Base-by-base conservation (phyloP, 1,284 basidiomycete species). In the Papiliotrema flavescens region DNA sequence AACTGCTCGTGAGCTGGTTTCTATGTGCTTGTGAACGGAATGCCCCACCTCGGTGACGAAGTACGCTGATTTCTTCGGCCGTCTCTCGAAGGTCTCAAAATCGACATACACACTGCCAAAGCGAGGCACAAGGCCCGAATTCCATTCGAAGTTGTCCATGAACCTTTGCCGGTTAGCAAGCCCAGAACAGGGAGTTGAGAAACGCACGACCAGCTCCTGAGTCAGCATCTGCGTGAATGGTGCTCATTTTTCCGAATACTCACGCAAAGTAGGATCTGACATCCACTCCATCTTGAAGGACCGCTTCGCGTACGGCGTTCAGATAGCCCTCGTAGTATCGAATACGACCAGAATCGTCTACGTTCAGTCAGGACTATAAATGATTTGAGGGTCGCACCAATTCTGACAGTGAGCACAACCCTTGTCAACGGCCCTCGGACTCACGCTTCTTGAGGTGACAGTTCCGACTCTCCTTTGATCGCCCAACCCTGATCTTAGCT, bases 101-200 rank as follows among this genome's bases (percentile, higher is more conserved):
- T 69, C 56, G 50, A 64, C 60, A 44, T 67, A 58, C 8, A 71
- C 67, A 46, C 63, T 64, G 20, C 71, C 69, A 49, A 75, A 74
- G 14, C 71, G 65, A 22, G 70, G 66, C 17, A 51, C 51, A 8
- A 56, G 54, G 39, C 63, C 72, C 3, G 62, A 65, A 22, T 60
- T 56, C 83, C 87, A 88, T 73, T 89, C 87, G 57, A 88, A 88
- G 73, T 88, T 88, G 69, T 88, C 86, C 54, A 64, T 51, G 54
- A 69, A 67, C n/a, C 64, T 65, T 46, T 17, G 11, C 23, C 11
- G 26, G 2, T 7, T 22, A 24, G 35, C 45, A 53, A 86, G 66
- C 51, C 85, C 75, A 72, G 82, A 83, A 84, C 53, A 40, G 49
- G 45, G 43, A 20, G 3, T 50, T 34, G 4, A 51, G 17, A 32